Percentiles rank a stretch among this genome's conserved stretches.
Evolutionary conservation across 2,329 filamentous ascomycete species (phyloP).

Genomic region (Didymella exigua): DNA sequence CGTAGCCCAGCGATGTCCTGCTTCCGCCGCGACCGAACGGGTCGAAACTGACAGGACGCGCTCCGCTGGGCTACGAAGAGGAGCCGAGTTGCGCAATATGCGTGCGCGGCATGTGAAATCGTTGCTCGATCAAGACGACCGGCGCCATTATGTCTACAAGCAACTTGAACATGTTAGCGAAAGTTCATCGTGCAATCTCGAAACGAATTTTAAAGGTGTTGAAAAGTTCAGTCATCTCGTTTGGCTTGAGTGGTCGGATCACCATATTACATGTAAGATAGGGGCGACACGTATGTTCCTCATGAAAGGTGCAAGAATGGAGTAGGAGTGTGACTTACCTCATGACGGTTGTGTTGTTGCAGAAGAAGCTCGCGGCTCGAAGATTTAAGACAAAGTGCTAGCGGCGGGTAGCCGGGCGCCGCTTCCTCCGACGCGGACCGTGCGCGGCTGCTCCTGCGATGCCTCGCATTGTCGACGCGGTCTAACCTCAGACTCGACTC

Average conservation of each 20-base stretch:
- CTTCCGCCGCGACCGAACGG: constrained; percentile 4
- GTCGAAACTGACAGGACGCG: neutral
- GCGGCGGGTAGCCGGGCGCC: constrained; percentile 13
- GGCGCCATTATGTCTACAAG: constrained; percentile 1
- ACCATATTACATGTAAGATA: constrained; percentile 48
- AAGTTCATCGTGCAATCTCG: constrained; percentile 2
- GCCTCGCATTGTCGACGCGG: constrained; percentile 22
- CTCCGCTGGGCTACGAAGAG: constrained; percentile 16
- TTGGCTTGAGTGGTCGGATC: constrained; percentile 50
- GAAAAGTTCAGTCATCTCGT: constrained; percentile 46
- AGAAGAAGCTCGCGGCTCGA: constrained; percentile 22
- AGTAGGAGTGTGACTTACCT: constrained; percentile 36
- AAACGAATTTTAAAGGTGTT: constrained; percentile 12
- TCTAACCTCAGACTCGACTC: neutral
- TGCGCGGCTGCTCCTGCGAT: constrained; percentile 10
- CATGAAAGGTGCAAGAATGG: constrained; percentile 26
- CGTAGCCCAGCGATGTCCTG: constrained; percentile 26
- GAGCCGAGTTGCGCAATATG: constrained; percentile 5
- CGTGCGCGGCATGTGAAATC: neutral
- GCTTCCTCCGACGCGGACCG: constrained; percentile 12
- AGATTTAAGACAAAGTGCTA: constrained; percentile 21
- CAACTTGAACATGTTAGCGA: constrained; percentile 28
- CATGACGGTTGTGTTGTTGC: constrained; percentile 31
- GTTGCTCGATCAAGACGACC: neutral
- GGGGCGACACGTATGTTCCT: constrained; percentile 50